Base-by-base conservation (phyloP, 495 filamentous ascomycete species). In the Lasiosphaeria hispida region DNA sequence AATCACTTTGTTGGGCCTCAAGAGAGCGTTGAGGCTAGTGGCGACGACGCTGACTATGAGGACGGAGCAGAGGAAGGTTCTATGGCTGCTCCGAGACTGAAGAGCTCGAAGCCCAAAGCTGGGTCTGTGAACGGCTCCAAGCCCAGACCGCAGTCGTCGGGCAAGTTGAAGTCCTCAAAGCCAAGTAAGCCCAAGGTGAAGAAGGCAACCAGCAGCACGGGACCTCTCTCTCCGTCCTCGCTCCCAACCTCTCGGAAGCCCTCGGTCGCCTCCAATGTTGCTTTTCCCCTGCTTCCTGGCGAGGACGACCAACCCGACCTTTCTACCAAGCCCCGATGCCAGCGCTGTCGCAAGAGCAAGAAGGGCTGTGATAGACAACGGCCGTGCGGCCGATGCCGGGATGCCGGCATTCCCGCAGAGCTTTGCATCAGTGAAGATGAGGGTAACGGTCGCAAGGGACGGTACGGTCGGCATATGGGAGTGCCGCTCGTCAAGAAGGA, bases 271-370 rank as follows among this genome's bases (percentile, higher is more conserved):
- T 93, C 91, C 10, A 83, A 85, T 19, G 81, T 85, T 5, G 87
- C 88, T 15, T 79, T 83, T 10, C 76, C 87, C 53, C 84, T 85
- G 59, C 81, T 83, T 60, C 58, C 63, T 10, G 84, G 92, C 48
- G 88, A 84, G 45, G 85, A 84, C 4, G 94, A 96, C 59, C 90
- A 96, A 42, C 90, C 95, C 48, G 92, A 96, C 61, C 76, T 96
- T 15, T 95, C 90, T 1, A 90, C 88, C 38, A 96, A 97, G 74
- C 94, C 94, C 33, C 92, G 94, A 62, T 98, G 94, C 80, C 94
- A 97, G 69, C 89, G 94, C 44, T 98, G 94, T 78, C 87, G 94
- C 59, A 97, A 97, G 83, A 97, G 92, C 71, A 98, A 98, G 81
- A 98, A 98, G 75, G 94, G 94, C 6, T 98, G 94, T 69, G 95